A percentile compares a stretch with the other conserved stretches of the same genome.
Conservation (phyloP, 257 asterid species). For the Nicotiana knightiana region DNA sequence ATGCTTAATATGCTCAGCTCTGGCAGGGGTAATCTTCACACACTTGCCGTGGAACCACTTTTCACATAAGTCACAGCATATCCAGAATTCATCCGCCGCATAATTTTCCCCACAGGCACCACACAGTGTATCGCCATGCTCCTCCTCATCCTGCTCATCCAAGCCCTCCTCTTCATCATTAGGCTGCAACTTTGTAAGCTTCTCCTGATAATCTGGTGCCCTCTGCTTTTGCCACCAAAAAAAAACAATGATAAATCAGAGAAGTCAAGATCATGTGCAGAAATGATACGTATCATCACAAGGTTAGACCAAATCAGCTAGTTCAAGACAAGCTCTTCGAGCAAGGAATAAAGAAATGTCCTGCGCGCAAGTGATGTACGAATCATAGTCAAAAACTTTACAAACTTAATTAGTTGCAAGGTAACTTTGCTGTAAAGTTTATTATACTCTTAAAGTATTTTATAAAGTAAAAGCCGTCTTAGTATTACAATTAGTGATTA, state of each 20-base stretch:
- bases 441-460: too few relatives aligned
- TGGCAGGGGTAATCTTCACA: conserved; percentile 78
- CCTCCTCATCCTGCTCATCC: conserved; percentile 42
- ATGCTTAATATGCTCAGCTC: conserved; percentile 74
- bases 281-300: neutral
- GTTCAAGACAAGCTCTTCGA: neutral
- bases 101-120: conserved; percentile 68
- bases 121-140: conserved; percentile 64
- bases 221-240: conserved; percentile 31
- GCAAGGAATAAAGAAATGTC: too few relatives aligned
- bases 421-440: too few relatives aligned
- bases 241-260: neutral
- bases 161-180: conserved; percentile 49
- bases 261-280: neutral
- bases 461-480: too few relatives aligned
- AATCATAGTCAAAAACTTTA: too few relatives aligned
- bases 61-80: conserved; percentile 76
- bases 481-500: too few relatives aligned
- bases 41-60: conserved; percentile 91
- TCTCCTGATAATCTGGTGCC: conserved; percentile 32
- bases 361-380: too few relatives aligned
- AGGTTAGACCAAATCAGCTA: neutral
- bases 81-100: conserved; percentile 72
- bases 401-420: too few relatives aligned
- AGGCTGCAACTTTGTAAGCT: conserved; percentile 30